Percentiles rank a stretch among this genome's conserved stretches.
Conservation (phyloP, 2,329 filamentous ascomycete species). For the Cladosporium sp. region DNA sequence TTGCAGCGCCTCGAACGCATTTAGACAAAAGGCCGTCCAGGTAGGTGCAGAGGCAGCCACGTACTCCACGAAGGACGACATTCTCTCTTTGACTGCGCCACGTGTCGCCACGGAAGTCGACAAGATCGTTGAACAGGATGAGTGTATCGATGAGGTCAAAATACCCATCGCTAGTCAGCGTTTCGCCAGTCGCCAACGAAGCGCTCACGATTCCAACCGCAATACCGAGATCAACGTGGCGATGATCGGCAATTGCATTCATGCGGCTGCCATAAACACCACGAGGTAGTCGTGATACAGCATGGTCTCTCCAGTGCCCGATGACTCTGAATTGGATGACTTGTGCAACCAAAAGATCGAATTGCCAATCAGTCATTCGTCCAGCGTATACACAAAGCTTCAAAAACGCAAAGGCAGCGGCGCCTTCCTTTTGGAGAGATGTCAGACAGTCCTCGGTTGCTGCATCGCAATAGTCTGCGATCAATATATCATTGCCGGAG, state of each 20-base stretch:
- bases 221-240: constrained; percentile 17
- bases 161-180: constrained; percentile 5
- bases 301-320: constrained; percentile 20
- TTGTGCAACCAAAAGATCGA: constrained; percentile 17
- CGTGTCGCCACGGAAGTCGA: constrained; percentile 20
- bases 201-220: constrained; percentile 13
- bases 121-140: constrained; percentile 17
- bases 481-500: constrained; percentile 21
- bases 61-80: constrained; percentile 10
- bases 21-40: background rate
- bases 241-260: constrained; percentile 11
- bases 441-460: constrained; percentile 7
- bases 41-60: constrained; percentile 10
- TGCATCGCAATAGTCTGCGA: constrained; percentile 22
- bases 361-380: constrained; percentile 18
- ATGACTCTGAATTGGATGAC: constrained; percentile 15
- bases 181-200: constrained; percentile 12
- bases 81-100: constrained; percentile 21
- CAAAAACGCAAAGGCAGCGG: constrained; percentile 18
- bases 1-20: background rate
- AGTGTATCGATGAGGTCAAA: background rate
- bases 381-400: constrained; percentile 18
- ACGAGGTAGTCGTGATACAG: background rate
- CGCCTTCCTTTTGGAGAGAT: constrained; percentile 8
- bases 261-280: constrained; percentile 19